Base-by-base conservation (phyloP, 768 basidiomycete species). In the Rhizopogon vulgaris region DNA sequence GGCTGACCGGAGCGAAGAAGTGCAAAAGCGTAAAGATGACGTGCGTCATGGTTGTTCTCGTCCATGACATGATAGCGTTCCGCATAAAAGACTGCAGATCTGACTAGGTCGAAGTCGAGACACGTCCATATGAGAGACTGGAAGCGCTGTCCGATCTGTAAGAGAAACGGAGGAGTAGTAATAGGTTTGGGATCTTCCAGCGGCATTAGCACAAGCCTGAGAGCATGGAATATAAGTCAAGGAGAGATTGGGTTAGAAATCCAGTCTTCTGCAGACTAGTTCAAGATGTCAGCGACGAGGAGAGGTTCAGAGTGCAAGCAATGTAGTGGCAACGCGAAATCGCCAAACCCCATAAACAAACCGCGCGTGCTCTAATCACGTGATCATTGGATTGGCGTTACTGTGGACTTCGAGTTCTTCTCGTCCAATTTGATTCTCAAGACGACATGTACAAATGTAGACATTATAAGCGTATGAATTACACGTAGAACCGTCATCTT, bases 31-130 rank as follows among this genome's bases (percentile, higher is more conserved):
- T 90, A 89, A 41, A 94, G 78, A 73, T 90, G 90, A 52, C 88
- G 80, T 58, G 90, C 83, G 63, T 89, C 84, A 65, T 94, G 92
- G 68, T 81, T 83, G 28, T 73, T 66, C 55, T 77, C 74, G 68
- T 88, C 84, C 67, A 89, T 70, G 38, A 82, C 79, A 65, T 78
- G 86, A 66, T 89, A 89, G 57, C 90, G 74, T 70, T 94, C 93
- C 34, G 91, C 90, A 71, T 89, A 89, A 73, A 95, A 95, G 41
- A 90, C 79, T 38, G 92, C 91, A 11, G 90, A 84, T 67, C 78
- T 80, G 60, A 79, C 74, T 41, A 93, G 81, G 61, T 87, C 86
- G 50, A 82, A 78, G 72, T 93, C 90, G 53, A 93, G 83, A 70
- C 83, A 90, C 60, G 82, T 81, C 89, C 90, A 91, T 61, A 91